These are phyloP conservation scores for Hirschioporus abietinus DNA, from an alignment of 768 basidiomycete species.

Conservation along the genomic window DNA sequence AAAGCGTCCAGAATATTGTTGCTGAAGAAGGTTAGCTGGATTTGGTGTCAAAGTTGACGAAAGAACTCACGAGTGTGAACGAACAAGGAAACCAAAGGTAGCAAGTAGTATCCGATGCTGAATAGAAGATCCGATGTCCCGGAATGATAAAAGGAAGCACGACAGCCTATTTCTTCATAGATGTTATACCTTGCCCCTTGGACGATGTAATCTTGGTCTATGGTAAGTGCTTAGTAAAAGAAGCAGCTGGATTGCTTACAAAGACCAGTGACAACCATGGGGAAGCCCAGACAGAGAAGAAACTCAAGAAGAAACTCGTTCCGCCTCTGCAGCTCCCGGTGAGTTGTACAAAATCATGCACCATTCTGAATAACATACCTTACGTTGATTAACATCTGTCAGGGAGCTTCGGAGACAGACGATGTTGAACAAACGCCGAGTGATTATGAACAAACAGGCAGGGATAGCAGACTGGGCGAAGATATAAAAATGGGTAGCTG, in stretches of 20 bases:
- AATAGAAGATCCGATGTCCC: neutral
- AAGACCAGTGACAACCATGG: neutral
- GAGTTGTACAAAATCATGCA: neutral
- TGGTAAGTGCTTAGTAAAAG: neutral
- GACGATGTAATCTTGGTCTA: conserved; percentile 28
- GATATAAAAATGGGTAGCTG: neutral
- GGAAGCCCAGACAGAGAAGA: neutral
- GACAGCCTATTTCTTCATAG: conserved; percentile 35
- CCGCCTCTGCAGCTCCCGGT: neutral
- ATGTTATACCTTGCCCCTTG: conserved; percentile 41
- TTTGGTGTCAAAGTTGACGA: conserved; percentile 6
- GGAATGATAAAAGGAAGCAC: neutral
- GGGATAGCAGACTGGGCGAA: neutral
- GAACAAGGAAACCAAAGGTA: neutral
- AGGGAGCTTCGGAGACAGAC: neutral
- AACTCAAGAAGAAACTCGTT: neutral
- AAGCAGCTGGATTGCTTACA: neutral
- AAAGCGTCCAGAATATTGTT: neutral
- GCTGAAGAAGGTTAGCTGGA: conserved; percentile 14
- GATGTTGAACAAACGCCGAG: neutral
- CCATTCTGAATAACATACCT: neutral
- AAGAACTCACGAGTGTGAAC: conserved; percentile 7
- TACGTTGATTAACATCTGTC: neutral
- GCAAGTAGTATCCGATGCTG: neutral
- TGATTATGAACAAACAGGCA: neutral